phyloP scores from a whole-genome alignment of 805 yeast genomes.

The Kodamaea fukazawae region DNA sequence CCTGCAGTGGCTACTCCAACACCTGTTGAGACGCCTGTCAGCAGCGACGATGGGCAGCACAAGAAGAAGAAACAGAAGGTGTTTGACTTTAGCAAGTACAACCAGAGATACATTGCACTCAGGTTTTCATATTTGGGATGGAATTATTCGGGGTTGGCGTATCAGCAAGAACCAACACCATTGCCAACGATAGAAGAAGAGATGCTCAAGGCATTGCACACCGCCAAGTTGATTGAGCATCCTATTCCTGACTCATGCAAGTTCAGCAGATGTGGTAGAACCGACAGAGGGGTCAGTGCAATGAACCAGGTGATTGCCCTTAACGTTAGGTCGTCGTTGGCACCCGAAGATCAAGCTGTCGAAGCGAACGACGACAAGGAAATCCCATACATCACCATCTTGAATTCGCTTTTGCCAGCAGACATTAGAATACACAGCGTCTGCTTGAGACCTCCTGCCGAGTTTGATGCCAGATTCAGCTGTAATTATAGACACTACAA shows the following conservation, averaged over 20 bases:
- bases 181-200: conserved; percentile 84
- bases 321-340: conserved; percentile 65
- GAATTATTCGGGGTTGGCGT: conserved; percentile 89
- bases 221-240: conserved; percentile 62
- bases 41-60: not conserved
- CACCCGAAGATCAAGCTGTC: conserved; percentile 58
- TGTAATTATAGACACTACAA: conserved; percentile 84
- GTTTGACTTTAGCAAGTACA: conserved; percentile 65
- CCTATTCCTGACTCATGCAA: conserved; percentile 59
- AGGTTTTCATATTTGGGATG: conserved; percentile 89
- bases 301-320: conserved; percentile 91
- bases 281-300: conserved; percentile 97
- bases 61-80: conserved; percentile 32
- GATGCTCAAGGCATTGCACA: conserved; percentile 67
- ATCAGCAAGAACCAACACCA: conserved; percentile 72
- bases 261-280: conserved; percentile 91
- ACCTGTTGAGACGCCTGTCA: not conserved
- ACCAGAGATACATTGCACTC: conserved; percentile 70
- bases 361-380: conserved; percentile 62
- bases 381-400: conserved; percentile 67
- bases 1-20: not conserved
- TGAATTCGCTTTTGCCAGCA: conserved; percentile 75
- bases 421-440: conserved; percentile 83
- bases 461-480: conserved; percentile 90
- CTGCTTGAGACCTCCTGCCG: conserved; percentile 76